Conservation (phyloP, 2,329 filamentous ascomycete genomes). For the Orbilia oligospora region DNA sequence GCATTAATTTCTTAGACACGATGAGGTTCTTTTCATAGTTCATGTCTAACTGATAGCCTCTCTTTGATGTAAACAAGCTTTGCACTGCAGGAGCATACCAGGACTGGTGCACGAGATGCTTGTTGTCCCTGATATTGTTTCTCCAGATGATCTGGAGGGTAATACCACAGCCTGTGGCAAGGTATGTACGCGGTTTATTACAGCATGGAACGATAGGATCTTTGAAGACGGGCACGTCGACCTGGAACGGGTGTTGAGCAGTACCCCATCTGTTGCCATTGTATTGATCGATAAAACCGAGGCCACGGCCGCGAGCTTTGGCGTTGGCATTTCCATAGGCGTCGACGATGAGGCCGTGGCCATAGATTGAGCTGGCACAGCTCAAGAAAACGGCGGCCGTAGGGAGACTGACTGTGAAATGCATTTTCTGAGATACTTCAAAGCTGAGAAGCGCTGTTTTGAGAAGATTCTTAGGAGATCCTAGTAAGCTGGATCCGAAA, state of each 20-base stretch:
- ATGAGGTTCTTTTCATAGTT: background rate
- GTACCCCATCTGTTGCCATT: background rate
- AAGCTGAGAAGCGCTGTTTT: too few species aligned
- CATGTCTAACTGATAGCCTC: background rate
- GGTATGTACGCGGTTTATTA: background rate
- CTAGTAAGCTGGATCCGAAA: background rate
- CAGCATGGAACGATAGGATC: conserved; percentile 21
- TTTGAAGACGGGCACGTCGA: conserved; percentile 19
- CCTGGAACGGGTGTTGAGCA: conserved; percentile 7
- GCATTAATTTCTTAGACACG: background rate
- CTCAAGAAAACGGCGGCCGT: background rate
- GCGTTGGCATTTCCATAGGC: conserved; percentile 2
- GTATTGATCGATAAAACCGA: conserved; percentile 21
- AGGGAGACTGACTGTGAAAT: background rate
- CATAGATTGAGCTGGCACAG: background rate
- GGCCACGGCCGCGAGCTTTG: background rate
- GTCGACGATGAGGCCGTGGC: conserved; percentile 10
- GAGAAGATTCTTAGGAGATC: background rate
- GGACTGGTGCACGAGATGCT: background rate
- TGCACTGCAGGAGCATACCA: background rate
- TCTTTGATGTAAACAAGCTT: background rate
- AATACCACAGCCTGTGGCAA: conserved; percentile 15
- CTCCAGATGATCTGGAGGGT: conserved; percentile 7
- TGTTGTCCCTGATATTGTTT: background rate
- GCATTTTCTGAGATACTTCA: background rate